Evolutionary conservation across 2,329 filamentous ascomycete genomes (phyloP).

Genomic region (Ophiognomonia clavigignenti-juglandacearum): DNA sequence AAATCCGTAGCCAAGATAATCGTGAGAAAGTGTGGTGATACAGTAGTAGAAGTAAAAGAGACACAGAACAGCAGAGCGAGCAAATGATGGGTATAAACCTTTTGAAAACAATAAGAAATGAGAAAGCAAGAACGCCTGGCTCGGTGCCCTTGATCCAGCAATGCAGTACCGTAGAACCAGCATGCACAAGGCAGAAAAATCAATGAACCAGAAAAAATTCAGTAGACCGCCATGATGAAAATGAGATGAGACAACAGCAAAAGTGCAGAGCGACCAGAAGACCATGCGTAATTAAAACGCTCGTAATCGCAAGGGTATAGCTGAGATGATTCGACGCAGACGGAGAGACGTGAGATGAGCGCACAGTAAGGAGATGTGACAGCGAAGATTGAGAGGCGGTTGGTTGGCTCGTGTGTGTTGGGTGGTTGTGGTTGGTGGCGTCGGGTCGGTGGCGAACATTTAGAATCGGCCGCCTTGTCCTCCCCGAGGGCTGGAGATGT

Average conservation of each 20-base stretch:
- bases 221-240: not conserved
- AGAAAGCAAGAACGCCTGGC: conserved; percentile 3
- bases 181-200: conserved; percentile 3
- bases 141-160: conserved; percentile 2
- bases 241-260: conserved; percentile 7
- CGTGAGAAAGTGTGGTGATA: no score
- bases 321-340: not conserved
- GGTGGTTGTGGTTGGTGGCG: not conserved
- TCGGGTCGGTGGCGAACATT: not conserved
- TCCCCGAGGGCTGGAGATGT: conserved; percentile 50
- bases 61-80: not conserved
- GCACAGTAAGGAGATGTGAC: not conserved
- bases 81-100: conserved; percentile 6
- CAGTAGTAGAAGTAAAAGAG: conserved; percentile 1
- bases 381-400: not conserved
- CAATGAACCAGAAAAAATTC: not conserved
- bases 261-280: conserved; percentile 10
- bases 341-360: not conserved
- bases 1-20: not conserved
- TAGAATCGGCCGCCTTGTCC: conserved; percentile 17
- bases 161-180: conserved; percentile 11
- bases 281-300: conserved; percentile 8
- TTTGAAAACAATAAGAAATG: not conserved
- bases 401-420: no score
- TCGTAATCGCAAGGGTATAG: not conserved